These are phyloP conservation scores for Volvox carteri DNA, from an alignment of 163 green algal species.

Conservation along the genomic window DNA sequence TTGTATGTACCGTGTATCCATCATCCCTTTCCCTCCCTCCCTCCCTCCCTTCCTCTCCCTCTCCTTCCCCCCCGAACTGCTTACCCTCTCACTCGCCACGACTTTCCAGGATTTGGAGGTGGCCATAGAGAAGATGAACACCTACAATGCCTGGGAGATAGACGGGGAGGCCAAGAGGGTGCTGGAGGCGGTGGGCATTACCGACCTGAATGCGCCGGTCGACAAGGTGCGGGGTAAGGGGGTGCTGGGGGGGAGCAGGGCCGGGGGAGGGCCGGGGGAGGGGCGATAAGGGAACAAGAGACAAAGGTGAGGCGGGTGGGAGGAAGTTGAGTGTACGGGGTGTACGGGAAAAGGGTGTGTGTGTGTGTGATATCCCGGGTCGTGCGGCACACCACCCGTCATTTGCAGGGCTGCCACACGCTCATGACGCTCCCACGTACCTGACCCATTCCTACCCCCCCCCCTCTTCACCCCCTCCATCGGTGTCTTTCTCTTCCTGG, in stretches of 20 bases:
- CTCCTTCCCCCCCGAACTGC: not conserved
- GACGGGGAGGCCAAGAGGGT: conserved; percentile 71
- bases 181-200: conserved; percentile 71
- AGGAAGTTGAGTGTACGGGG: not conserved
- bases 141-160: conserved; percentile 76
- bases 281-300: not conserved
- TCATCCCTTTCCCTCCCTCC: not conserved
- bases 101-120: conserved; percentile 67
- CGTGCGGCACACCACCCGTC: no score
- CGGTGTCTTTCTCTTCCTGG: no score
- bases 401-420: no score
- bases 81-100: not conserved
- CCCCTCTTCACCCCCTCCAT: no score
- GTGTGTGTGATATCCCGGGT: no score
- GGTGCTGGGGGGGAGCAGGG: not conserved
- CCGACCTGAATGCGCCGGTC: conserved; percentile 40
- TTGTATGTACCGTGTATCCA: no score
- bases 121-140: conserved; percentile 79
- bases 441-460: not conserved
- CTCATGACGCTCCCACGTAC: no score
- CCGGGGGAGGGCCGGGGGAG: not conserved
- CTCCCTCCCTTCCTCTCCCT: not conserved
- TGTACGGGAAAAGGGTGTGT: not conserved
- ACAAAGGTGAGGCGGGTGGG: not conserved
- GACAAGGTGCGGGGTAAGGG: conserved; percentile 43